A percentile compares a stretch with the other conserved stretches of the same genome.
Conservation (phyloP, 345 rosid species). For the Syzygium aqueum region DNA sequence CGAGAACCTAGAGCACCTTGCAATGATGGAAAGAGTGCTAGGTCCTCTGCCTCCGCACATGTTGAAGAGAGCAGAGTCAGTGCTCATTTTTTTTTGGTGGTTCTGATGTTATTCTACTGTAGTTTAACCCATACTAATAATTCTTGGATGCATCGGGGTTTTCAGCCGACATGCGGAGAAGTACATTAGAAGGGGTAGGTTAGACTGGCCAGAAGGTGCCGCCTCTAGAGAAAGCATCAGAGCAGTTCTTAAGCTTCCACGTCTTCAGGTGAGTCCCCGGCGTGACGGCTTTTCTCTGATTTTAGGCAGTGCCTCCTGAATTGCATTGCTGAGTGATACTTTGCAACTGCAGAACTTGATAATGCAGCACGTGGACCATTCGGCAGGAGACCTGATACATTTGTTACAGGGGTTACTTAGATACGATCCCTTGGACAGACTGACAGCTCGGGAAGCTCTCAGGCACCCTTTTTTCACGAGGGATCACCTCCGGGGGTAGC, state of each 20-base stretch:
- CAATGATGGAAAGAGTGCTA: constrained; percentile 88
- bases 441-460: constrained; percentile 73
- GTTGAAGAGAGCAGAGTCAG: constrained; percentile 76
- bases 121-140: neutral
- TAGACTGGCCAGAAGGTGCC: constrained; percentile 93
- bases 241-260: constrained; percentile 62
- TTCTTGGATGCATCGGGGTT: neutral
- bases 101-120: neutral
- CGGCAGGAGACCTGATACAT: constrained; percentile 77
- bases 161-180: constrained; percentile 73
- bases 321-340: neutral
- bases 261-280: constrained; percentile 56
- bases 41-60: constrained; percentile 67
- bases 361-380: constrained; percentile 84
- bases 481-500: constrained; percentile 11
- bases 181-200: constrained; percentile 67
- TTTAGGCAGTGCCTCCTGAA: neutral
- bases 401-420: constrained; percentile 63
- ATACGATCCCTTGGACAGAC: constrained; percentile 57
- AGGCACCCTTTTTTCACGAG: constrained; percentile 65
- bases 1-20: constrained; percentile 86
- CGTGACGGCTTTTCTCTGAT: neutral
- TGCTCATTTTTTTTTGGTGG: neutral
- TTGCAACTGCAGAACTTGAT: constrained; percentile 48
- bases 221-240: constrained; percentile 72